Evolutionary conservation across 1,139 yeast genomes (phyloP), one percentile per base, ranked within the genome.

Genomic region (Magnusiomyces fungicola): DNA sequence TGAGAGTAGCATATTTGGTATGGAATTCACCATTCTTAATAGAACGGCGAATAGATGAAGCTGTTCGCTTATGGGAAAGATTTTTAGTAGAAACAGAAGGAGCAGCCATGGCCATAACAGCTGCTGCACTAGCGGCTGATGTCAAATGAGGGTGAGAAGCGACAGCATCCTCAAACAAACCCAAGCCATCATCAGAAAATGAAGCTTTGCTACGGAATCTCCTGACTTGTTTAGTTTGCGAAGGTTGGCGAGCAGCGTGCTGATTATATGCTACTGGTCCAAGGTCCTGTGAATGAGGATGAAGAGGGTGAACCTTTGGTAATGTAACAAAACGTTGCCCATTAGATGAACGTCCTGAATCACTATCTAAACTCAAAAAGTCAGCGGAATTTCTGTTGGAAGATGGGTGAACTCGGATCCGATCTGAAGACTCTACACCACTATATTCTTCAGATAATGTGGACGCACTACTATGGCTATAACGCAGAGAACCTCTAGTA

Each of bases 11-110:
- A 29, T 55, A 55, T 42, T 46, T 53, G 10, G 52, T 30, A 19
- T 53, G 46, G 33, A 51, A 48, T 19, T 46, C 50, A 16, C 56
- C 58, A 25, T 51, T 50, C 4, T 48, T 47, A 43, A 55, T 30
- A 3, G 56, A 53, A 30, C 49, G 29, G 24, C 50, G 40, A 29
- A 55, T 55, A 27, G 55, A 47, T n/a, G 50, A 44, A 18, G 52
- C 50, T 1, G 51, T 47, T 21, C 51, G 46, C 25, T 32, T 34
- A 27, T 39, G 41, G 9, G 43, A 4, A 18, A 16, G 3, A 3
- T 7, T 29, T 24, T n/a, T 4, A n/a, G 25, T 21, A 21, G 16
- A 22, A 32, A 16, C 14, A 43, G 45, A 30, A 22, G 22, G 10
- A 32, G 36, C 36, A n/a, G 36, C 36, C 36, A 32, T 32, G 9